Base-by-base conservation (phyloP, 2,329 filamentous ascomycete genomes). In the Rachicladosporium sp. region DNA sequence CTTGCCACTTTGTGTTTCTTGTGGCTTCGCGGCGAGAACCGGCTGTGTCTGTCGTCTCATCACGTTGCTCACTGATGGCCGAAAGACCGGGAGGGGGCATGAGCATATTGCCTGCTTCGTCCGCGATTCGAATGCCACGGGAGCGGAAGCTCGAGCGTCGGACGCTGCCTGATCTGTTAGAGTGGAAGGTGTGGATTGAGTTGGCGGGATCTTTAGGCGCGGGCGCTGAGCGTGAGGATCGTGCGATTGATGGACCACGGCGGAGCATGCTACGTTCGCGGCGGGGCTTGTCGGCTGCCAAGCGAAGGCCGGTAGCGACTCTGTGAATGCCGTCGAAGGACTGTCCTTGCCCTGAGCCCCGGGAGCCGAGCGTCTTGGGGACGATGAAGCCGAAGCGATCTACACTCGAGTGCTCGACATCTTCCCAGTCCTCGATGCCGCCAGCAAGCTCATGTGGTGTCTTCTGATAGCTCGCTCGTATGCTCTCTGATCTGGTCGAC, bases 381-480 rank as follows among this genome's bases (percentile, higher is more conserved):
- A 69, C 55, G 44, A 80, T 80, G 58, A 80, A 80, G 7, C 76
- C 76, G 53, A 80, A 80, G 43, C 76, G 66, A 54, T 80, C 76
- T 3, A 80, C 74, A 45, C 78, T 69, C 10, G 62, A 69, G 4
- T 66, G 71, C 11, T 70, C 64, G 8, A 80, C 60, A 54, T 79
- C 68, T 43, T 73, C 66, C 76, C 76, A 80, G 48, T 80, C 75
- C 46, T 80, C 76, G 36, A 78, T 68, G 2, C 76, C 76, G 6
- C 76, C 76, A 13, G 76, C 75, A 27, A 72, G 57, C 56, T 80
- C 76, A 36, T 66, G 62, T 8, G 68, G 62, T 46, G 77, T 70
- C 46, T 69, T 49, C 15, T 42, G 43, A 40, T 55, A 55, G 38
- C 43, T 49, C 11, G 33, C 33, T 21, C 40, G 15, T 10, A 38